Conservation (phyloP, 192 early-diverging fungal genomes). For the Neocallimastix lanati region DNA sequence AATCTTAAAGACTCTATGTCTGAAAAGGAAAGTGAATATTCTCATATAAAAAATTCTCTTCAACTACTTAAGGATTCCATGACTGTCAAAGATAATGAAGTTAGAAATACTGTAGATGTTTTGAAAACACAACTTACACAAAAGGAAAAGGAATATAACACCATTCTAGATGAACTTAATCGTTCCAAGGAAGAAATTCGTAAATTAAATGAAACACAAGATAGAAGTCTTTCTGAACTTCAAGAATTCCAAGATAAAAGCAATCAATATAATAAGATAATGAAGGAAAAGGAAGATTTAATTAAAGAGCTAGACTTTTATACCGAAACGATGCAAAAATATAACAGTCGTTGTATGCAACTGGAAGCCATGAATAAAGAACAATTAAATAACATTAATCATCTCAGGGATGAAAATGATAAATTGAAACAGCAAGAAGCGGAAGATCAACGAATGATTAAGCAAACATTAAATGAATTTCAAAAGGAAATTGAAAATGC, state of each 20-base stretch:
- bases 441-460: background rate
- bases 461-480: background rate
- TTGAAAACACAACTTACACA: background rate
- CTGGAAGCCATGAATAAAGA: background rate
- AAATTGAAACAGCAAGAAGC: background rate
- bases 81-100: background rate
- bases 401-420: background rate
- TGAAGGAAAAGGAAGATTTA: background rate
- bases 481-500: background rate
- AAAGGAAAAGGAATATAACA: background rate
- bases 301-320: background rate
- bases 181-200: background rate
- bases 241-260: background rate
- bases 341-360: background rate
- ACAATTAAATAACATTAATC: background rate
- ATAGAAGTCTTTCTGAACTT: background rate
- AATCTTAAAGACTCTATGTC: background rate
- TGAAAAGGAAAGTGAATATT: background rate
- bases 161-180: background rate
- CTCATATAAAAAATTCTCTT: background rate
- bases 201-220: background rate
- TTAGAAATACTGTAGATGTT: background rate
- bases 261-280: background rate
- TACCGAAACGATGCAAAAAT: background rate
- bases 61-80: background rate